Evolutionary conservation across 108 stramenopile genomes (phyloP).

Genomic region (Cyclotella sp.): DNA sequence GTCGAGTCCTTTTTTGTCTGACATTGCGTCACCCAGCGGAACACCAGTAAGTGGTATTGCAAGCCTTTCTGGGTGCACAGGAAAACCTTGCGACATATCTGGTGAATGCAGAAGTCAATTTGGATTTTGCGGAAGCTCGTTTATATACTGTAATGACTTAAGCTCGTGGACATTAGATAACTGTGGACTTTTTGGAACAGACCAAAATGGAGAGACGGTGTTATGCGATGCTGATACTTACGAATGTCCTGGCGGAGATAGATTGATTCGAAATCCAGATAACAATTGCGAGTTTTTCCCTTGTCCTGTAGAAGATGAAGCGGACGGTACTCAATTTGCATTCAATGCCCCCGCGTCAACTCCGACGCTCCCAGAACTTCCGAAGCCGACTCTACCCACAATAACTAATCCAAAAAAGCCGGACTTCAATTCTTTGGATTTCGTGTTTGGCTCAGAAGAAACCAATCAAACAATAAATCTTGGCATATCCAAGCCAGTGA

Average conservation of each 20-base stretch:
- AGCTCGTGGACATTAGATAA: conserved; percentile 50
- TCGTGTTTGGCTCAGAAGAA: conserved; percentile 5
- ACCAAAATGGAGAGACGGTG: conserved; percentile 28
- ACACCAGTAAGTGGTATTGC: not conserved
- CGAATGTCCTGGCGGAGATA: conserved; percentile 44
- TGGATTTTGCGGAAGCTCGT: conserved; percentile 45
- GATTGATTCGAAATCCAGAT: conserved; percentile 37
- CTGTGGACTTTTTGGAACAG: conserved; percentile 50
- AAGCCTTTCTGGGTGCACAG: not conserved
- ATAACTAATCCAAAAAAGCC: conserved; percentile 29
- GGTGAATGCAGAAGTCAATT: conserved; percentile 32
- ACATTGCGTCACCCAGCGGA: not conserved
- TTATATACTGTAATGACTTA: conserved; percentile 49
- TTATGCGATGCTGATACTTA: conserved; percentile 42
- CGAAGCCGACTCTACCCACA: conserved; percentile 47
- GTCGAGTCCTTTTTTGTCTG: not conserved
- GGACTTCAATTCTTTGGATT: conserved; percentile 6
- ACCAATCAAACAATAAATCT: conserved; percentile 12
- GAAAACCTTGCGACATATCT: conserved; percentile 11
- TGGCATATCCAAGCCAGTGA: conserved; percentile 3
- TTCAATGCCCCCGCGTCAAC: conserved; percentile 28
- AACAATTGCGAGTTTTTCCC: conserved; percentile 45
- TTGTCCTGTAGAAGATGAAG: conserved; percentile 37
- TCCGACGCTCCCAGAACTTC: conserved; percentile 34
- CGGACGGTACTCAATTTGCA: not conserved